Evolutionary conservation across 2,329 filamentous ascomycete species (phyloP).

Genomic region (Uncinocarpus reesii): DNA sequence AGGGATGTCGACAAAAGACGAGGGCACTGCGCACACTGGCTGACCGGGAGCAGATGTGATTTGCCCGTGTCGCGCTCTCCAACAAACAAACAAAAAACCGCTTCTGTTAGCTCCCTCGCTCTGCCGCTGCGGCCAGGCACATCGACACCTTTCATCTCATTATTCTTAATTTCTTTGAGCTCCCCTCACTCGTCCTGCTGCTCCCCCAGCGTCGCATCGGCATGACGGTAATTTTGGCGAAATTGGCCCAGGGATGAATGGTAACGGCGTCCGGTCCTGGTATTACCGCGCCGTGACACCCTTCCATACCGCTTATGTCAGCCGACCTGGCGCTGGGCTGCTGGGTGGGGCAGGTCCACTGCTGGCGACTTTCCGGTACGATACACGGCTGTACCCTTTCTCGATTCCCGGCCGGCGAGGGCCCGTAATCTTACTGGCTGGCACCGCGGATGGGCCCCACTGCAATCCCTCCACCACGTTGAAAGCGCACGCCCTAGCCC

Average conservation of each 20-base stretch:
- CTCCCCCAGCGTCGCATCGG: constrained; percentile 1
- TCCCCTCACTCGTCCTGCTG: background rate
- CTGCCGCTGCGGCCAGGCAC: background rate
- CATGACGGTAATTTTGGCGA: background rate
- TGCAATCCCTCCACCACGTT: constrained; percentile 4
- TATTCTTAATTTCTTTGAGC: too few species aligned
- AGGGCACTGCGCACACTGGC: background rate
- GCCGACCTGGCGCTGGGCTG: background rate
- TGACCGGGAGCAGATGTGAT: constrained; percentile 3
- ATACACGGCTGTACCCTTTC: constrained; percentile 9
- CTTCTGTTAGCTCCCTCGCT: too few species aligned
- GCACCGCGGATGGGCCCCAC: constrained; percentile 3
- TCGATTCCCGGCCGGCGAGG: background rate
- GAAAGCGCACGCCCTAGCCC: background rate
- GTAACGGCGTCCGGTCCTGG: background rate
- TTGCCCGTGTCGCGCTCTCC: background rate
- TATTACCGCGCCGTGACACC: background rate
- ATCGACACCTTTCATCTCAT: background rate
- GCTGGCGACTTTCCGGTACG: background rate
- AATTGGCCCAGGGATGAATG: too few species aligned
- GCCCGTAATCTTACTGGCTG: constrained; percentile 4
- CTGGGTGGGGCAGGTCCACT: constrained; percentile 1
- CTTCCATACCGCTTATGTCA: background rate
- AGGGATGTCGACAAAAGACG: background rate
- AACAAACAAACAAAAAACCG: constrained; percentile 2